Conservation (phyloP, 1,139 yeast genomes). For the Yamadazyma diddensiae region DNA sequence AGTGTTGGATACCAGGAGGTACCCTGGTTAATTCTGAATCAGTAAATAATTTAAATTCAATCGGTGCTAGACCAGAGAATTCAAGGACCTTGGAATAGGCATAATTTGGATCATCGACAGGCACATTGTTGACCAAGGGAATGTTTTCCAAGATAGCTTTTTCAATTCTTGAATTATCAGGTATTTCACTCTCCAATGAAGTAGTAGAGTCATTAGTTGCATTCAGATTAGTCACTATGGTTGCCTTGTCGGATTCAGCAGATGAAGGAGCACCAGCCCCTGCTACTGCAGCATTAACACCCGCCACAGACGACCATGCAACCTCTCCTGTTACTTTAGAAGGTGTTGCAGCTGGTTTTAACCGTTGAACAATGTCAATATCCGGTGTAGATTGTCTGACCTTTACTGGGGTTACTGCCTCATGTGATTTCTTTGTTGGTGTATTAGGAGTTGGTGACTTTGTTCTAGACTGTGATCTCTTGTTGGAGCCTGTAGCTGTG, state of each 20-base stretch:
- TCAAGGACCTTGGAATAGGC: slow-evolving; percentile 28
- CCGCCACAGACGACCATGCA: slow-evolving; percentile 72
- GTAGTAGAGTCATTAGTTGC: slow-evolving; percentile 5
- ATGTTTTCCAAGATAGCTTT: not conserved
- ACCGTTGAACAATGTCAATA: slow-evolving; percentile 39
- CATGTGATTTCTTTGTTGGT: slow-evolving; percentile 9
- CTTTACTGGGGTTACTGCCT: slow-evolving; percentile 13
- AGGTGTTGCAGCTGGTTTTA: slow-evolving; percentile 70
- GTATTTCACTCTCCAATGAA: slow-evolving; percentile 5
- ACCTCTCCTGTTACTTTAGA: slow-evolving; percentile 61
- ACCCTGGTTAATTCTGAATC: slow-evolving; percentile 44
- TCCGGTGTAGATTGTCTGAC: slow-evolving; percentile 20
- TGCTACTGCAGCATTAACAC: slow-evolving; percentile 20
- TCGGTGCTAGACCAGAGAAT: slow-evolving; percentile 29
- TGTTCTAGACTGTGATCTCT: slow-evolving; percentile 4
- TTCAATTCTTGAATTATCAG: too few species aligned
- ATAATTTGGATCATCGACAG: slow-evolving; percentile 9
- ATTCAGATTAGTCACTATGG: slow-evolving; percentile 5
- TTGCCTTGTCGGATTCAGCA: slow-evolving; percentile 10
- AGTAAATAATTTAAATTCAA: slow-evolving; percentile 35
- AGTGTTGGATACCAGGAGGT: slow-evolving; percentile 75
- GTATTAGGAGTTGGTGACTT: slow-evolving; percentile 14
- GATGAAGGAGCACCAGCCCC: slow-evolving; percentile 16
- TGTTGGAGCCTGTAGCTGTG: not conserved
- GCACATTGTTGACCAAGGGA: slow-evolving; percentile 1